A percentile compares a stretch with the other conserved stretches of the same genome.
Evolutionary conservation across 192 early-diverging fungal species (phyloP).

Genomic region (Lunasporangiospora selenospora): DNA sequence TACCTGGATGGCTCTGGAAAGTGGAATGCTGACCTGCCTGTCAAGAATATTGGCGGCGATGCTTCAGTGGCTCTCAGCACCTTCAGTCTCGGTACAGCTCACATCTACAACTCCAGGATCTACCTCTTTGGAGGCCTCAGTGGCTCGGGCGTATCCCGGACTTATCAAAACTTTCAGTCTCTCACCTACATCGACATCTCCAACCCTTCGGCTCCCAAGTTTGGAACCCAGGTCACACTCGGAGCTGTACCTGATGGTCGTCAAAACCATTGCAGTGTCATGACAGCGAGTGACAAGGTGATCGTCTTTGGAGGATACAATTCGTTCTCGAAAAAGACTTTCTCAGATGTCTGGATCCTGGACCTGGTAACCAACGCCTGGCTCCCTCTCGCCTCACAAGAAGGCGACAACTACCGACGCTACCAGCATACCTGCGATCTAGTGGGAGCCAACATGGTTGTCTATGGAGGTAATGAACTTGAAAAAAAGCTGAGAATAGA

Average conservation of each 20-base stretch:
- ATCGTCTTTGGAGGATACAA: constrained; percentile 37
- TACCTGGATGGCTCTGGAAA: constrained; percentile 3
- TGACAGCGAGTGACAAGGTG: constrained; percentile 25
- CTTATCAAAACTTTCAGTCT: constrained; percentile 19
- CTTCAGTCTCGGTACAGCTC: constrained; percentile 14
- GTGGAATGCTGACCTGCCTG: not conserved
- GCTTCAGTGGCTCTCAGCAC: not conserved
- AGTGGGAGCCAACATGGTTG: constrained; percentile 33
- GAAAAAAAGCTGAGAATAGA: too few species aligned
- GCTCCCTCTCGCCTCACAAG: too few species aligned
- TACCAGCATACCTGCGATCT: constrained; percentile 29
- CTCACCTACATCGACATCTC: constrained; percentile 14
- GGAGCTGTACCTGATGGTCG: constrained; percentile 12
- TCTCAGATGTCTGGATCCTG: constrained; percentile 25
- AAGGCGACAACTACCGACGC: too few species aligned
- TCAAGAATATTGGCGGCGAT: not conserved
- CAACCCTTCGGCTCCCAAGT: not conserved
- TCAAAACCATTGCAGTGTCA: constrained; percentile 38
- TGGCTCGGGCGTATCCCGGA: constrained; percentile 2
- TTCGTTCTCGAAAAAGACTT: constrained; percentile 1
- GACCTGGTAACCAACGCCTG: constrained; percentile 35
- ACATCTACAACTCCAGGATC: constrained; percentile 13
- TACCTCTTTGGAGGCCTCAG: constrained; percentile 30
- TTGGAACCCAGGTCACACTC: constrained; percentile 15
- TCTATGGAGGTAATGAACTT: constrained; percentile 28